Evolutionary conservation across 306 rosid genomes (phyloP), one percentile per base, ranked within the genome.

Genomic region (Hippophae rhamnoides): DNA sequence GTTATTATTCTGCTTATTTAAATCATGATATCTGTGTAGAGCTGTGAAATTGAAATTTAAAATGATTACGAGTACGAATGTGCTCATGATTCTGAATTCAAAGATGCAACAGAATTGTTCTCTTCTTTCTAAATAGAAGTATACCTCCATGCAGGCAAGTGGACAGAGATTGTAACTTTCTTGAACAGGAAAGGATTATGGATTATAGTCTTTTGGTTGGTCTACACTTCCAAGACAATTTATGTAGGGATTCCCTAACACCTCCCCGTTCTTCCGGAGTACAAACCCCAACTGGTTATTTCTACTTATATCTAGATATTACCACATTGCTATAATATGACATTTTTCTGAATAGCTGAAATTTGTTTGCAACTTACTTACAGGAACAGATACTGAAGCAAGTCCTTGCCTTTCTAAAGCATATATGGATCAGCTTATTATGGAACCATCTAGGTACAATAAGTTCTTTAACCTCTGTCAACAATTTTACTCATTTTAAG

Each of bases 131-230:
- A 58, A 61, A 27, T 48, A 9, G 53, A 47, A 46, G 46, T 43
- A 55, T 69, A 49, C 25, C 56, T 73, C 69, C 49, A 25, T 74
- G 76, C 86, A 92, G 99, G 82, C 99, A 92, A 88, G 90, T 88
- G 69, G 84, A 79, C 70, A 76, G 81, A 69, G 99, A 92, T 58
- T 92, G 99, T 56, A 95, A 86, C 72, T 88, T 92, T 72, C 95
- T 92, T 55, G 97, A 92, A 70, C 96, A 92, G 0, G 99, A 86
- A 74, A 80, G 85, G 71, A 88, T 92, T 65, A 92, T 92, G 99
- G 99, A 92, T 75, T 92, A 92, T 57, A 92, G 99, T 67, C 82
- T 92, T 74, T 62, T 92, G 84, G 82, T 92, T 18, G 99, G 99
- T 48, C 89, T 92, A 69, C 99, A 92, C 73, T 88, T 92, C 52